Base-by-base conservation (phyloP, 495 filamentous ascomycete genomes). In the Ramalina peruviana region DNA sequence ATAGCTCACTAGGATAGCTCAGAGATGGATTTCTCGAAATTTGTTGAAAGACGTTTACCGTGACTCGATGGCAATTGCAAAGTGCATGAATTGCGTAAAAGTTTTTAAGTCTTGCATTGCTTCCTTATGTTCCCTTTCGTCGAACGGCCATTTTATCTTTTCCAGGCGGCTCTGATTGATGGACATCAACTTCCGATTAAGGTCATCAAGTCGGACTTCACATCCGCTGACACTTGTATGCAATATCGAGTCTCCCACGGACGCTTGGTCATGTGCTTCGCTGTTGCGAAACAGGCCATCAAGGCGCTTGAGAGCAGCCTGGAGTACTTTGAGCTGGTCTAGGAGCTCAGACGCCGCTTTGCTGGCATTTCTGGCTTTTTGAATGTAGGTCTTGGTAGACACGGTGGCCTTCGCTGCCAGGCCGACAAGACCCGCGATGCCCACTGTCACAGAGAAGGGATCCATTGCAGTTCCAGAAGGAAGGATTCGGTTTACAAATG, bases 81-180 rank as follows among this genome's bases (percentile, higher is more conserved):
- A 50, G n/a, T 54, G 52, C 2, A 50, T 50, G 13, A 47, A 54
- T 26, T 54, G 52, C 3, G 40, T 17, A 16, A 45, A 26, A 6
- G 41, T 36, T 38, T 40, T 43, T 11, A 54, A 5, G 4, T 50
- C 48, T 46, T 43, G 27, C 41, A 54, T 12, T 33, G 52, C 39
- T 39, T 50, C 30, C 7, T 50, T 19, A 13, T 54, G 52, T 36
- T 50, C 47, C n/a, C 50, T 50, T 23, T 38, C 40, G 19, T 38
- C 41, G n/a, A 54, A 30, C 15, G 52, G 52, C 52, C 52, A 54
- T 5, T 17, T 12, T 0, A 46, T 19, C 15, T 15, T 40, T 27
- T 6, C 11, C 11, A 44, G 16, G n/a, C 48, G 48, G 27, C 36
- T 39, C 15, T 15, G n/a, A 1, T 16, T 15, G 38, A 38, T 23